Base-by-base conservation (phyloP, 1,139 yeast species). In the Ogataea hybrid region DNA sequence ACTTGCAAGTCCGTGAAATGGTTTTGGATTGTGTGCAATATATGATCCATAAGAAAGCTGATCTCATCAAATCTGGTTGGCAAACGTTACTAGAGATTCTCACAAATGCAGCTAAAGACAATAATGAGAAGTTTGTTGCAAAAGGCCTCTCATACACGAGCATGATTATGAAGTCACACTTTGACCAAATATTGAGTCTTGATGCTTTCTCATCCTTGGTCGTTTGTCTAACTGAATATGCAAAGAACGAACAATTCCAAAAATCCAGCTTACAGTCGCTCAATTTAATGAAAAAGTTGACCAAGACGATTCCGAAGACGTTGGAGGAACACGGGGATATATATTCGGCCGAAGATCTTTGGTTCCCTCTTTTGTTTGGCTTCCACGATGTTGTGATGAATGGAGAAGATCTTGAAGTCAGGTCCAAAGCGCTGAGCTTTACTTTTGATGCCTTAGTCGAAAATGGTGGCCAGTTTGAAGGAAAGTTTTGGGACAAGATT, bases 61-160 rank as follows among this genome's bases (percentile, higher is more conserved):
- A 66, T 5, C 77, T 78, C 47, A 86, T 94, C 47, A 84, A 79
- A 60, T 89, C 97, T 25, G 99, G 99, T 32, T 94, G 99, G 99
- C 79, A 79, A 48, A 82, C 97, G 0, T 83, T 94, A 47, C 81
- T 92, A 57, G 83, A 81, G 18, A 88, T 89, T 1, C 78, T 90
- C 52, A 70, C 79, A 0, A 77, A 74, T 21, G 85, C 86, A 3
- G 85, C 87, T 0, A 69, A 65, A 37, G 81, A 74, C 33, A 68
- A 66, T 37, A 68, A 54, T 40, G 89, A 81, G 50, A 60, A 71
- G 2, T 69, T 85, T 49, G 92, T 86, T 1, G 61, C 68, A 41
- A 80, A 79, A 49, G 78, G 89, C 1, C 83, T 74, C 60, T 75
- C 76, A 32, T 71, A 84, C 64, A 80, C 83, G 2, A 78, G 74